phyloP scores from a whole-genome alignment of 1,139 yeast species.

The Wickerhamomyces sp. region DNA sequence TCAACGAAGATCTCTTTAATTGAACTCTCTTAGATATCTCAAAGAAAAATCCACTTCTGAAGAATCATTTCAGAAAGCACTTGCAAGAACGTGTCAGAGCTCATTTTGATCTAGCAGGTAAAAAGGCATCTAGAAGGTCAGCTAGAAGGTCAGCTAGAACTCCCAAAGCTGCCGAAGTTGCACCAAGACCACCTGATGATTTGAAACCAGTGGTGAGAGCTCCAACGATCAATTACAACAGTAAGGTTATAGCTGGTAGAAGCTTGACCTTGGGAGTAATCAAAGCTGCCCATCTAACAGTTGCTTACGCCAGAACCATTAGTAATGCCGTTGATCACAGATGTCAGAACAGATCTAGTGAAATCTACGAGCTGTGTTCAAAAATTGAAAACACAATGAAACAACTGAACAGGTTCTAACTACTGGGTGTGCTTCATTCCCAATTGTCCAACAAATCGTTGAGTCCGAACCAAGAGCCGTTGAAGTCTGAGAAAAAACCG shows the following conservation, averaged over 20 bases:
- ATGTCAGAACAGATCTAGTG: constrained; percentile 98
- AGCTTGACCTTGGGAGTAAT: constrained; percentile 98
- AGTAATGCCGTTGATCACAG: constrained; percentile 99
- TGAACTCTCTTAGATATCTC: constrained; percentile 98
- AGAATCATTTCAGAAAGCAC: constrained; percentile 98
- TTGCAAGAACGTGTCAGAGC: constrained; percentile 99
- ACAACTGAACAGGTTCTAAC: constrained; percentile 75
- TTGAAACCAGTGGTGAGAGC: constrained; percentile 96
- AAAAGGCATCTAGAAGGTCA: constrained; percentile 94
- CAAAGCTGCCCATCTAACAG: constrained; percentile 94
- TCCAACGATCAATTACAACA: constrained; percentile 96
- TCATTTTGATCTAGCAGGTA: constrained; percentile 99
- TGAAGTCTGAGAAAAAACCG: constrained; percentile 82
- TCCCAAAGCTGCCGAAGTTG: constrained; percentile 88
- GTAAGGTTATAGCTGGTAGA: constrained; percentile 99
- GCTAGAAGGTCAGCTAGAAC: constrained; percentile 95
- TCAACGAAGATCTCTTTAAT: no score
- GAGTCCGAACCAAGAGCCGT: constrained; percentile 90
- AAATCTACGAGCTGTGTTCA: constrained; percentile 89
- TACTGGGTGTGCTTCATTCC: constrained; percentile 83
- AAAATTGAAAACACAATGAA: constrained; percentile 93
- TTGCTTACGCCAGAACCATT: constrained; percentile 95
- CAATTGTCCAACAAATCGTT: constrained; percentile 72
- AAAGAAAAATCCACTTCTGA: constrained; percentile 95
- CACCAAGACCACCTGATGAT: constrained; percentile 92